Conservation (phyloP, 345 rosid genomes). For the Cardamine chenopodiifolia region DNA sequence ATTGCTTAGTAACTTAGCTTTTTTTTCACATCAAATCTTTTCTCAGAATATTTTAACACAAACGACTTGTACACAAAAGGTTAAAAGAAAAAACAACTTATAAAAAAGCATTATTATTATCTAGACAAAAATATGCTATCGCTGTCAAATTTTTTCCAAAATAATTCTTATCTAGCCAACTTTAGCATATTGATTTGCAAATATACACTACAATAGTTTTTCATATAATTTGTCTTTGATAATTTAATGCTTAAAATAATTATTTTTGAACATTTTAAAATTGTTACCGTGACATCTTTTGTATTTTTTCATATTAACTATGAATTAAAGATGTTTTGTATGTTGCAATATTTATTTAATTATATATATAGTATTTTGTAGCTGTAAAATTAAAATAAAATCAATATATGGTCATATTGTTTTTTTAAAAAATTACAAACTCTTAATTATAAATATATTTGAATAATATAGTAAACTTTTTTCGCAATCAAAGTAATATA, state of each 20-base stretch:
- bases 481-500: no score
- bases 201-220: background rate
- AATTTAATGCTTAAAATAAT: background rate
- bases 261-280: background rate
- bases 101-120: background rate
- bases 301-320: background rate
- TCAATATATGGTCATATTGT: background rate
- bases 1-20: slow-evolving; percentile 23
- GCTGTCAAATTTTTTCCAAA: background rate
- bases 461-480: no score
- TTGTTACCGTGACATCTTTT: background rate
- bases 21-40: slow-evolving; percentile 39
- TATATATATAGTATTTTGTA: background rate
- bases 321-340: background rate
- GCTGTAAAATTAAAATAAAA: background rate
- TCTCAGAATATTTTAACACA: slow-evolving; percentile 17
- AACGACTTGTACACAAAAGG: slow-evolving; percentile 13
- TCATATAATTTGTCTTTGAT: background rate
- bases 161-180: background rate
- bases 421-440: background rate
- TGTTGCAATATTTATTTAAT: background rate
- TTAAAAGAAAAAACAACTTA: background rate
- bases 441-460: background rate
- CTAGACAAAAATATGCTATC: background rate
- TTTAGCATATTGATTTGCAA: slow-evolving; percentile 1